Conservation (phyloP, 495 filamentous ascomycete genomes). For the Neurospora cerealis region DNA sequence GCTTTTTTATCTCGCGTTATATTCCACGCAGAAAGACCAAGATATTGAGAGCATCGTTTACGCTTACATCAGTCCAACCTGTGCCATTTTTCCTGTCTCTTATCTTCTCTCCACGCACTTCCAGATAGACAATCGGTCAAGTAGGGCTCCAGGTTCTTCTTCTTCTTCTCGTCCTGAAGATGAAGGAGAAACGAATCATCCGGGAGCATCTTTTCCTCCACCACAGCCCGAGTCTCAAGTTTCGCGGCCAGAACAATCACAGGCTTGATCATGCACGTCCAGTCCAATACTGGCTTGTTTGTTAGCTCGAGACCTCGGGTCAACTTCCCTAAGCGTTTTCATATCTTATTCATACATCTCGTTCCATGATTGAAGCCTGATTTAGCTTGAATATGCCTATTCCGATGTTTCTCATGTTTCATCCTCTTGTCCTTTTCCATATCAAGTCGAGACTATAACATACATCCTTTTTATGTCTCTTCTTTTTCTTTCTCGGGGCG, state of each 20-base stretch:
- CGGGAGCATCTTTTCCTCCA: background rate
- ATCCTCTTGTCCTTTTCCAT: no score
- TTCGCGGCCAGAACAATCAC: background rate
- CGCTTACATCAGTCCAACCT: background rate
- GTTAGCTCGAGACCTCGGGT: no score
- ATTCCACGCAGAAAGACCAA: background rate
- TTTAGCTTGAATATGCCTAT: no score
- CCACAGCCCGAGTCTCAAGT: background rate
- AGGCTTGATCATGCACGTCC: no score
- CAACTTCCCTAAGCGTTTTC: no score
- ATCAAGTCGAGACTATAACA: no score
- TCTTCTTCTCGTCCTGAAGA: background rate
- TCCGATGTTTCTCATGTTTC: no score
- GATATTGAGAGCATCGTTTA: background rate
- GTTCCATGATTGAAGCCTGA: no score
- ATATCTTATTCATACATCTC: no score
- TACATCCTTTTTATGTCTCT: no score
- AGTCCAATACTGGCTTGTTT: no score
- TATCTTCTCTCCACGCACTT: background rate
- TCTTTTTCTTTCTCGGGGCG: no score
- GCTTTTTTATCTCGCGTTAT: background rate
- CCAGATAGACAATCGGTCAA: background rate
- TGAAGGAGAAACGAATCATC: background rate
- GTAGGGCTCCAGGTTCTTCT: background rate
- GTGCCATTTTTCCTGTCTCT: background rate